Base-by-base conservation (phyloP, 163 green algal genomes). In the Trebouxiophyceae sp. region DNA sequence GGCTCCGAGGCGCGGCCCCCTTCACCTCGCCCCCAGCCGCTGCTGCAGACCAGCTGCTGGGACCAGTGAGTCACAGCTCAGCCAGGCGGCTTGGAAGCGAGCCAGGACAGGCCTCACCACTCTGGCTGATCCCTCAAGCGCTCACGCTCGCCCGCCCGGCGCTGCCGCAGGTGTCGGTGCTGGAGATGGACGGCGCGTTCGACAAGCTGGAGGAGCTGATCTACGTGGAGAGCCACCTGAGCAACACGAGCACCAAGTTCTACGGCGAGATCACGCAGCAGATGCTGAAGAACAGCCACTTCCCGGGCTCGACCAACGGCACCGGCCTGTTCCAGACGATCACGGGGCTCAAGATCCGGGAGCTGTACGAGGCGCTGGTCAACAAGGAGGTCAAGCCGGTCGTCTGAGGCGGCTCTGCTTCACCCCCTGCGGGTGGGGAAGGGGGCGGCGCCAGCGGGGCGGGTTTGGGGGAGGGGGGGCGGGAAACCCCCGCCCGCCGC, bases 121-220 rank as follows among this genome's bases (percentile, higher is more conserved):
- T n/a, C n/a, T n/a, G n/a, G n/a, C n/a, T n/a, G n/a, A n/a, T n/a
- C n/a, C n/a, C n/a, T n/a, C n/a, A n/a, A n/a, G n/a, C n/a, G n/a
- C n/a, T n/a, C n/a, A n/a, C n/a, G n/a, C n/a, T 77, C 58, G 89
- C 90, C 63, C 69, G 95, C 73, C 88, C 91, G 76, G 70, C 82
- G 62, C 5, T 32, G 4, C 34, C 19, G 26, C 67, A 90, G 74
- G 93, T 99, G 45, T 92, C 80, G 54, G 94, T 99, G 20, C 77
- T 99, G 70, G 93, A 99, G 84, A 98, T 99, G 93, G 93, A 99
- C 68, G 93, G 93, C 70, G 85, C 96, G 82, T 97, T 98, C 75
- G 93, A 97, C 85, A 97, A 97, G 89, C 87, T 93, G 55, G 75
- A 71, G 66, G 65, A 99, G 90, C 91, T 99, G 32, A 99, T 99